Evolutionary conservation across 164 flowering plant genomes (phyloP).

Genomic region (Magnolia sinica): DNA sequence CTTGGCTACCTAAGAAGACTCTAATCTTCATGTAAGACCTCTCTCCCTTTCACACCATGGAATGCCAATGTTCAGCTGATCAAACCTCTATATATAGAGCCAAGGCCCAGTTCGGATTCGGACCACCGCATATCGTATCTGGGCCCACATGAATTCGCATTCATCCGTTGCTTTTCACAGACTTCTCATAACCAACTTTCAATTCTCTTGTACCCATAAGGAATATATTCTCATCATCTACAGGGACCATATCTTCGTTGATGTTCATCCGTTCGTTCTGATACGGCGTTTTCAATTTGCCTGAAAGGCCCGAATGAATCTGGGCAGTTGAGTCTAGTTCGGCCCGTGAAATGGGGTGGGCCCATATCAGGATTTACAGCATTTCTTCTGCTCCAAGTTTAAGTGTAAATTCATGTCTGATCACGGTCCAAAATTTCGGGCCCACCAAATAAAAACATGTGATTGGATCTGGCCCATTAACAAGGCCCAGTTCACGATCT

Average conservation of each 20-base stretch:
- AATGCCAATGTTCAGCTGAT: neutral
- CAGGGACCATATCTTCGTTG: neutral
- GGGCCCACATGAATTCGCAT: neutral
- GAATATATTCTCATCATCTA: conserved; percentile 11
- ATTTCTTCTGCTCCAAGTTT: too few species aligned
- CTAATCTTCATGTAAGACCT: conserved; percentile 48
- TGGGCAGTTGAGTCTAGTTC: too few species aligned
- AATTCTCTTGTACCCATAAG: neutral
- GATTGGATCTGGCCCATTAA: too few species aligned
- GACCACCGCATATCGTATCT: conserved; percentile 2
- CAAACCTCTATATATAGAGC: conserved; percentile 15
- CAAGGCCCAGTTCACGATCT: too few species aligned
- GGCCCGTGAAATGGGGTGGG: too few species aligned
- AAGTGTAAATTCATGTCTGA: too few species aligned
- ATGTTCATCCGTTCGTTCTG: too few species aligned
- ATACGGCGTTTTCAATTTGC: too few species aligned
- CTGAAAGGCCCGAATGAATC: too few species aligned
- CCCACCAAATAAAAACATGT: too few species aligned
- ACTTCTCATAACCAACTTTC: conserved; percentile 6
- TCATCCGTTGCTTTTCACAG: neutral
- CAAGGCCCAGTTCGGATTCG: neutral
- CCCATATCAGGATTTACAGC: too few species aligned
- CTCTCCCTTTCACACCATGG: conserved; percentile 25
- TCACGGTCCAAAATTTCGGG: too few species aligned
- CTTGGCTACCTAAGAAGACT: conserved; percentile 55